phyloP scores from a whole-genome alignment of 371 early-diverging fungal species.

The Dichotomocladium elegans region DNA sequence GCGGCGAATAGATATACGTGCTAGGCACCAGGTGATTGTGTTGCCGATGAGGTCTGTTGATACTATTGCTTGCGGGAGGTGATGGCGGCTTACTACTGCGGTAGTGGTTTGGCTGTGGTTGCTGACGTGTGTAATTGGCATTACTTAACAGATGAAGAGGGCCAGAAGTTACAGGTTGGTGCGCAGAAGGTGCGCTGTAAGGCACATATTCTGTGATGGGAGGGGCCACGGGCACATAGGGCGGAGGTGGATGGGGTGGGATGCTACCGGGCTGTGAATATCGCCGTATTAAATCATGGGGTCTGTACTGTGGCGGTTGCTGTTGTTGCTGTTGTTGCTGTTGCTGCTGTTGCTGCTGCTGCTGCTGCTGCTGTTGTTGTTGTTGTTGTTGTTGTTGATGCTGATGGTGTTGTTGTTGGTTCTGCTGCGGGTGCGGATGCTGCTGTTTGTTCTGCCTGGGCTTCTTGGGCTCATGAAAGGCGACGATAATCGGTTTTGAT shows the following conservation, averaged over 20 bases:
- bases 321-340: conserved; percentile 9
- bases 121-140: background rate
- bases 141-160: background rate
- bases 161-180: background rate
- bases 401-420: conserved; percentile 4
- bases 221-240: conserved; percentile 1
- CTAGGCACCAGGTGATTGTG: background rate
- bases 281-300: background rate
- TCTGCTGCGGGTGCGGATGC: conserved; percentile 8
- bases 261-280: background rate
- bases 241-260: conserved; percentile 2
- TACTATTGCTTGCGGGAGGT: background rate
- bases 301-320: background rate
- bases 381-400: background rate
- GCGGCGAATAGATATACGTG: background rate
- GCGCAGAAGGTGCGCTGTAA: background rate
- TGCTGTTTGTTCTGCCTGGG: conserved; percentile 21
- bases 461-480: conserved; percentile 47
- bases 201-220: background rate
- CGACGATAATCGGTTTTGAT: conserved; percentile 36
- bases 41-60: background rate
- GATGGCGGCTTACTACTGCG: background rate
- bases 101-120: background rate
- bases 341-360: conserved; percentile 1
- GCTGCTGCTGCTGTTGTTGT: background rate